phyloP scores from a whole-genome alignment of 106 monocot species.

The Cymbidium sinense region DNA sequence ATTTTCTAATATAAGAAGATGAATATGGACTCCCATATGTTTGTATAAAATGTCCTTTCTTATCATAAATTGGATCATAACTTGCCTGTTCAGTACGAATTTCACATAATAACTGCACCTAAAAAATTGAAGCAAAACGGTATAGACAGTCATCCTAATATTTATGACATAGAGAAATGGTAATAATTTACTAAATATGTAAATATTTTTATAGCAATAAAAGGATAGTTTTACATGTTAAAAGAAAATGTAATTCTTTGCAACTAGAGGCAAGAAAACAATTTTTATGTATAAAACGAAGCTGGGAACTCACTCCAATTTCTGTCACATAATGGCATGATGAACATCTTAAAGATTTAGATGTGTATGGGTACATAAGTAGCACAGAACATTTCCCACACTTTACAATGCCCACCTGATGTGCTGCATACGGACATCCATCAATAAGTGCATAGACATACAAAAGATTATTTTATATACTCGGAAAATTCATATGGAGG shows the following conservation, averaged over 20 bases:
- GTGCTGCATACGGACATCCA: slow-evolving; percentile 23
- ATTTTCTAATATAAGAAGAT: too few relatives aligned
- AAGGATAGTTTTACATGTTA: background rate
- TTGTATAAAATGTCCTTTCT: too few relatives aligned
- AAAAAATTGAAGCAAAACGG: too few relatives aligned
- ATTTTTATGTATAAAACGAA: background rate
- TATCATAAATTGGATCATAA: too few relatives aligned
- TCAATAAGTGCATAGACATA: background rate
- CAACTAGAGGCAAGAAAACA: background rate
- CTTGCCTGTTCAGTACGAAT: too few relatives aligned
- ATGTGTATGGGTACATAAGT: slow-evolving; percentile 74
- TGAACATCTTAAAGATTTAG: slow-evolving; percentile 61
- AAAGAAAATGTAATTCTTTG: background rate
- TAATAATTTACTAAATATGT: background rate
- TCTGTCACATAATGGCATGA: slow-evolving; percentile 57
- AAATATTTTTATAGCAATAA: background rate
- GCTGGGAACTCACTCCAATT: slow-evolving; percentile 46
- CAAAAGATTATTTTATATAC: background rate
- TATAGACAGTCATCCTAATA: too few relatives aligned
- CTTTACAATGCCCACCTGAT: slow-evolving; percentile 67
- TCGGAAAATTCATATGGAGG: background rate
- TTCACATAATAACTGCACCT: too few relatives aligned
- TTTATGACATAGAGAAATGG: background rate
- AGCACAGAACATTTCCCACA: slow-evolving; percentile 54
- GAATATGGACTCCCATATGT: too few relatives aligned